Evolutionary conservation across 148 eudicot species (phyloP).

Genomic region (Diospyros lotus): DNA sequence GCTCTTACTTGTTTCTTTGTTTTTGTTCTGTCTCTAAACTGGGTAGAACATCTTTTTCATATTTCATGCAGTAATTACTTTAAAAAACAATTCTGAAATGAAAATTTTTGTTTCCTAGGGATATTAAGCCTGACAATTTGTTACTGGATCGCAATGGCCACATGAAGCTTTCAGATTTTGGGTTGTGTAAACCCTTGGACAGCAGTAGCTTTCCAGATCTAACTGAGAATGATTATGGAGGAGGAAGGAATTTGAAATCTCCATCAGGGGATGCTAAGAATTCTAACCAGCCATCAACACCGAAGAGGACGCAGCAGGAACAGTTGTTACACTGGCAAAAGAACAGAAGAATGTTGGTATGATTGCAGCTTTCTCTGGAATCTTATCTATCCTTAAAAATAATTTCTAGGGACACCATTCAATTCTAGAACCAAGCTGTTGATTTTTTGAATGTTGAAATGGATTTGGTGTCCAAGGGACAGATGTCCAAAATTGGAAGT

Average conservation of each 20-base stretch:
- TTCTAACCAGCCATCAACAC: conserved; percentile 11
- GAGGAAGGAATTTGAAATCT: conserved; percentile 3
- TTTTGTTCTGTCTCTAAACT: neutral
- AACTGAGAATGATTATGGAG: conserved; percentile 20
- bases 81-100: neutral
- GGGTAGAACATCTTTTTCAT: neutral
- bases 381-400: neutral
- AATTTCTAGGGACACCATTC: neutral
- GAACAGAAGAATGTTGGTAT: conserved; percentile 35
- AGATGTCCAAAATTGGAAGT: neutral
- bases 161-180: conserved; percentile 36
- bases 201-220: conserved; percentile 22
- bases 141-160: conserved; percentile 36
- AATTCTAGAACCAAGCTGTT: neutral
- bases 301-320: conserved; percentile 31
- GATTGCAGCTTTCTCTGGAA: conserved; percentile 5
- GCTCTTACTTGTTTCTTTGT: neutral
- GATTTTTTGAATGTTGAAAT: neutral
- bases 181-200: conserved; percentile 39
- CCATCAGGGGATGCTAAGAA: neutral
- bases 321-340: conserved; percentile 39
- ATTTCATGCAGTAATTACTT: neutral
- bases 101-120: conserved; percentile 14
- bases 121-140: conserved; percentile 42
- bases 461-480: neutral